A percentile compares a stretch with the other conserved stretches of the same genome.
These are phyloP conservation scores for Saksenaea oblongispora DNA, from an alignment of 371 early-diverging fungal genomes.

Conservation along the genomic window DNA sequence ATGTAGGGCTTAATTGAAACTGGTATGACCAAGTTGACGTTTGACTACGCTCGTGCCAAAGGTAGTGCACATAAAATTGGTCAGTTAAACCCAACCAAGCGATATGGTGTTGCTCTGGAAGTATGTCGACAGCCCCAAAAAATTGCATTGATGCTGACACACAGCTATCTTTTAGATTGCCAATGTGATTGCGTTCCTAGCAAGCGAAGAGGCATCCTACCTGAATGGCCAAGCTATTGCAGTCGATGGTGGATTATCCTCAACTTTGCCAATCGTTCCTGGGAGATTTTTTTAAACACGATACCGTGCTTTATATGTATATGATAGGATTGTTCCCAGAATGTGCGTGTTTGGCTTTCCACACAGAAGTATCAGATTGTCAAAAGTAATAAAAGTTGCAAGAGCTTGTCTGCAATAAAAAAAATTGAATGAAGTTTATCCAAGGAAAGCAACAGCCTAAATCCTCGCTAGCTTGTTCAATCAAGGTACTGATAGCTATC, in stretches of 20 bases:
- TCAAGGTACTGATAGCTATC: conserved; percentile 31
- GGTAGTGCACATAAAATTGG: conserved; percentile 53
- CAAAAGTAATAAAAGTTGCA: too few species aligned
- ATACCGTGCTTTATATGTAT: too few species aligned
- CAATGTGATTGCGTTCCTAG: conserved; percentile 51
- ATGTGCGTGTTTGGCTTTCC: too few species aligned
- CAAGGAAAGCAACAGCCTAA: neutral
- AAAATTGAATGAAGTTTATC: too few species aligned
- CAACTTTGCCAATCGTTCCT: conserved; percentile 48
- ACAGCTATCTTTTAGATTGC: conserved; percentile 36
- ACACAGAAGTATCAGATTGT: too few species aligned
- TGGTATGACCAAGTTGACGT: conserved; percentile 53
- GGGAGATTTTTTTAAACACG: neutral
- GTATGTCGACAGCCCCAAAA: conserved; percentile 9
- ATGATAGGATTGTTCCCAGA: too few species aligned
- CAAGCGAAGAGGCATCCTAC: conserved; percentile 59
- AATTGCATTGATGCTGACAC: neutral
- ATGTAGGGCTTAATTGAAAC: conserved; percentile 59
- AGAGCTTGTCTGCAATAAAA: too few species aligned
- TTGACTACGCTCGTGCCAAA: conserved; percentile 51
- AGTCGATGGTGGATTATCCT: conserved; percentile 57
- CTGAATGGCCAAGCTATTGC: conserved; percentile 59
- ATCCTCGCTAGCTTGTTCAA: neutral
- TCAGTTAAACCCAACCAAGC: conserved; percentile 52
- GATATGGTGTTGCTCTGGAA: conserved; percentile 52